These are phyloP conservation scores for Paragyromitra xinjiangensis DNA, from an alignment of 495 filamentous ascomycete genomes.

Conservation along the genomic window DNA sequence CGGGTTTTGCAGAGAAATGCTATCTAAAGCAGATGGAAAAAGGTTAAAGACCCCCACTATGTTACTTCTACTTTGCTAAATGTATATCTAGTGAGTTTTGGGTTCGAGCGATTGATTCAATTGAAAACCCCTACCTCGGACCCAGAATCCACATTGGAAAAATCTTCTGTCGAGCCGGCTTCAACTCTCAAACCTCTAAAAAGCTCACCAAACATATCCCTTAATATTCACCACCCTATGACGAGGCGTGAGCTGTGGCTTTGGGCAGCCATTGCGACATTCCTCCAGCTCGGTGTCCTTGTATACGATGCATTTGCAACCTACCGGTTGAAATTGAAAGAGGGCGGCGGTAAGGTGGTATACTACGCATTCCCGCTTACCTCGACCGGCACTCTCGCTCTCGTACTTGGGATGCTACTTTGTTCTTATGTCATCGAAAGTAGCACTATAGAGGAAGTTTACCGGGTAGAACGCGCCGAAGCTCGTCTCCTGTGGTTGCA, in stretches of 20 bases:
- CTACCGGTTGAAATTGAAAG: conserved; percentile 22
- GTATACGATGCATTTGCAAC: conserved; percentile 43
- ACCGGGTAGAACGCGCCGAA: not conserved
- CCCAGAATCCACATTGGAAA: no score
- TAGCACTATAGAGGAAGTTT: conserved; percentile 48
- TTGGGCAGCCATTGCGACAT: conserved; percentile 31
- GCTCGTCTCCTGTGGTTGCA: conserved; percentile 51
- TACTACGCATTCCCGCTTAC: conserved; percentile 42
- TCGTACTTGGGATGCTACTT: conserved; percentile 53
- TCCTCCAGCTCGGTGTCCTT: conserved; percentile 53
- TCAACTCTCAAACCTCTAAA: not conserved
- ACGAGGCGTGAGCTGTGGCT: conserved; percentile 20
- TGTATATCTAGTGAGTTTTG: no score
- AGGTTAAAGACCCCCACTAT: no score
- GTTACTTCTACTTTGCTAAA: no score
- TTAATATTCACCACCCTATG: conserved; percentile 14
- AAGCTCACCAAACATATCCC: conserved; percentile 13
- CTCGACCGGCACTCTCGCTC: conserved; percentile 51
- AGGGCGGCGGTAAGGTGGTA: conserved; percentile 15
- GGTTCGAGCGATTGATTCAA: no score
- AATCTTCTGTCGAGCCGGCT: not conserved
- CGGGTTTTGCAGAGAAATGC: no score
- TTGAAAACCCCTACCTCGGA: no score
- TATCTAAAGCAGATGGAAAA: no score
- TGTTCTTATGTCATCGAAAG: conserved; percentile 57